phyloP scores from a whole-genome alignment of 768 basidiomycete genomes.

The Boletus pseudopeckii region DNA sequence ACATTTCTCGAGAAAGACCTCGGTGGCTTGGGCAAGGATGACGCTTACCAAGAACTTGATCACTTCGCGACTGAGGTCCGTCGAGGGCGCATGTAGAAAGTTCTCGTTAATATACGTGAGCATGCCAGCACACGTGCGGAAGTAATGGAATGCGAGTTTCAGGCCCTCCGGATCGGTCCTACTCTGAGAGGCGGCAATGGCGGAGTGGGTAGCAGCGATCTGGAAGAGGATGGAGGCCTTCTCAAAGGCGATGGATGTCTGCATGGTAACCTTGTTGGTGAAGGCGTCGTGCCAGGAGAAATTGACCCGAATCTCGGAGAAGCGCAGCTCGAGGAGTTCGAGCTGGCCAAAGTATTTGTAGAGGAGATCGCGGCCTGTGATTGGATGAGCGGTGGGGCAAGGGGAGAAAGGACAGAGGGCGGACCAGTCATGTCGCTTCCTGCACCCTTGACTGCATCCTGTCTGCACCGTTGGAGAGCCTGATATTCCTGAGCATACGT shows the following conservation, averaged over 20 bases:
- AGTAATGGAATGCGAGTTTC: conserved; percentile 92
- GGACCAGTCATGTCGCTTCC: conserved; percentile 93
- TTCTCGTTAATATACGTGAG: conserved; percentile 99
- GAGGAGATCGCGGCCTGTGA: conserved; percentile 79
- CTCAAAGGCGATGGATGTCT: conserved; percentile 96
- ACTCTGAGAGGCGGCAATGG: conserved; percentile 83
- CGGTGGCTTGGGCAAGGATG: conserved; percentile 90
- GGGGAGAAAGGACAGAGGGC: conserved; percentile 13
- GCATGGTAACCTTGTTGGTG: conserved; percentile 87
- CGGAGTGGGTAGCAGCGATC: conserved; percentile 90
- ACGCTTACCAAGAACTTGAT: conserved; percentile 88
- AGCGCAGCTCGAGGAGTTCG: conserved; percentile 93
- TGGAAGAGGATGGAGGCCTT: conserved; percentile 98
- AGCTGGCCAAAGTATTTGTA: conserved; percentile 99
- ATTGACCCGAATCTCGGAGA: conserved; percentile 93
- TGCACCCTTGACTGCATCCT: conserved; percentile 94
- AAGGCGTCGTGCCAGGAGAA: conserved; percentile 99
- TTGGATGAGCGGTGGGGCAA: neutral
- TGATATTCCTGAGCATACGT: conserved; percentile 82
- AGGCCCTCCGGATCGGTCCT: conserved; percentile 87
- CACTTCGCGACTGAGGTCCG: conserved; percentile 90
- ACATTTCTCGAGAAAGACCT: conserved; percentile 94
- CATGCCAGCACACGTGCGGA: conserved; percentile 90
- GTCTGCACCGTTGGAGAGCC: conserved; percentile 83
- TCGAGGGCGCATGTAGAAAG: conserved; percentile 96